These are phyloP conservation scores for Akanthomyces muscarius DNA, from an alignment of 2,329 filamentous ascomycete genomes.

Conservation along the genomic window DNA sequence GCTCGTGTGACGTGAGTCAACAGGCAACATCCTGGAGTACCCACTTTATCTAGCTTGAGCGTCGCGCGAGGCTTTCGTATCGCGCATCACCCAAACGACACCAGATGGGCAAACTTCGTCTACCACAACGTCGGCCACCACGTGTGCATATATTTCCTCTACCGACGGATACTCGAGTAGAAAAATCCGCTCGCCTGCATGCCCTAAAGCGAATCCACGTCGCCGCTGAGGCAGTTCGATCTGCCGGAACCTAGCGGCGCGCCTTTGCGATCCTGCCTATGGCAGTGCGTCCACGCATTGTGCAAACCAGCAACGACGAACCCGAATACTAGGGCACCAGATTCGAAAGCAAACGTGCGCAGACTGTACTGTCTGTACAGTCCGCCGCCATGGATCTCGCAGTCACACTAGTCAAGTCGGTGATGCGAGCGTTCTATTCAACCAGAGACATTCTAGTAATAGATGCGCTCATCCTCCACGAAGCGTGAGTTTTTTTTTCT, in stretches of 20 bases:
- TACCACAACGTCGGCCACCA: neutral
- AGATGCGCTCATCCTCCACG: constrained; percentile 82
- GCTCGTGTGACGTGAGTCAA: neutral
- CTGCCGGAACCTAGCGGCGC: neutral
- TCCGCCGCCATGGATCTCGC: constrained; percentile 46
- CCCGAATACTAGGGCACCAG: neutral
- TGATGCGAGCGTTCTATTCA: constrained; percentile 81
- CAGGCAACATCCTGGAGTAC: neutral
- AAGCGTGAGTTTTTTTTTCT: constrained; percentile 63
- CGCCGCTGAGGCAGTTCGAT: neutral
- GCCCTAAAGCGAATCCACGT: neutral
- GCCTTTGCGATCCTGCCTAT: neutral
- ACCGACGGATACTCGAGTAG: neutral
- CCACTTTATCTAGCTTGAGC: neutral
- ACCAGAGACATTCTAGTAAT: constrained; percentile 80
- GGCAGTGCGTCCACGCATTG: neutral
- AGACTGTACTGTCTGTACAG: neutral
- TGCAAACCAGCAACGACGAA: neutral
- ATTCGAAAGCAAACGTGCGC: neutral
- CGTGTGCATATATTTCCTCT: neutral
- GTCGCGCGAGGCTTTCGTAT: neutral
- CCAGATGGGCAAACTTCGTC: neutral
- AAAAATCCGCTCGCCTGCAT: neutral
- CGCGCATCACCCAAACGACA: neutral
- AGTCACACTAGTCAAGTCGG: constrained; percentile 80